Evolutionary conservation across 805 yeast species (phyloP), one percentile per base, ranked within the genome.

Genomic region (Candida ficus): DNA sequence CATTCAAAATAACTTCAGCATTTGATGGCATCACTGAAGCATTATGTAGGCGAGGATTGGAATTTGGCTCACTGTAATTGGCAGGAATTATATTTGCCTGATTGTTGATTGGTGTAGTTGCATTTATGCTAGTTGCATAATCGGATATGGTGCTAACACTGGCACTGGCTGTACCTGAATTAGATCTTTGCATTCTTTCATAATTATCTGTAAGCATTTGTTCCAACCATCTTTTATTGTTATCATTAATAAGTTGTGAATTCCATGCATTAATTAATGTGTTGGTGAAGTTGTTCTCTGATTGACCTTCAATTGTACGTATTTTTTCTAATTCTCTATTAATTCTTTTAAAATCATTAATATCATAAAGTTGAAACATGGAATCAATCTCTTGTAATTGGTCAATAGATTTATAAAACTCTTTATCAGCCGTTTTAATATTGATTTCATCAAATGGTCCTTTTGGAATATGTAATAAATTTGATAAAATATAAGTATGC

Each of bases 161-260:
- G 16, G 4, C 12, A 6, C n/a, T n/a, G 6, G 12, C 16, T n/a
- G 29, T 26, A 13, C 8, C 4, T 12, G 21, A 17, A 11, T 33
- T 18, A 8, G 31, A 17, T 18, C 17, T 23, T 13, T 10, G 28
- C 26, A 18, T 36, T 14, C n/a, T 19, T 19, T 32, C 28, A 16
- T 8, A 21, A 10, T 21, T 20, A 13, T 28, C 33, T 13, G 7
- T 7, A 16, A 46, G n/a, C 30, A 50, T 45, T 37, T 51, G 53
- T 11, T 51, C 51, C 12, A 54, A 27, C 58, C 58, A 54, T 26
- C 41, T 46, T 17, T 41, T 45, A 28, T 53, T 54, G 18, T 37
- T 45, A 8, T 47, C 49, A 28, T n/a, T 43, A 7, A 49, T 28
- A n/a, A 40, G 18, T 10, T 45, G 35, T 3, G 40, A 12, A 16